Evolutionary conservation across 179 eudicot species (phyloP), one percentile per base, ranked within the genome.

Genomic region (Silene noctiflora): DNA sequence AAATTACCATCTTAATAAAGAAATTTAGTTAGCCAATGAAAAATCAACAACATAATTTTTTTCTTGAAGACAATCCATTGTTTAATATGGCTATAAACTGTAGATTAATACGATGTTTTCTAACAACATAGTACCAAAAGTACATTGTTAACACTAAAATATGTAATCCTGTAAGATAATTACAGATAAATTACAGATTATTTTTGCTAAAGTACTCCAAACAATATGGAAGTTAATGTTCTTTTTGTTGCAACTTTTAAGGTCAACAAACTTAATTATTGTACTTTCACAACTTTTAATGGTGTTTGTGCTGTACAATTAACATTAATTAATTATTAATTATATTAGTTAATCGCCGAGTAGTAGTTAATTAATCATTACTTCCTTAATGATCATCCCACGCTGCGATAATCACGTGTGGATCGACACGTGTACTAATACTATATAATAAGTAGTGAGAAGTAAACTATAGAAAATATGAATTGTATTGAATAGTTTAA

Each of bases 221-320:
- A 51, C 51, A 75, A 55, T 29, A 64, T 51, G 82, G 79, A 75
- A 71, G 59, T 75, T 71, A 69, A 63, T 63, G 25, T 42, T 46
- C 19, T 70, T 56, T 20, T 64, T 80, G 39, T 71, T 71, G 73
- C 63, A 35, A 75, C 76, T 39, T 80, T 60, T 76, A 39, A 76
- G 21, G 75, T 59, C 79, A 76, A 66, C 55, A 80, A 71, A 69
- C 74, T 71, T 76, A 61, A 71, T 76, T 24, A 42, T 75, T 65
- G 71, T 56, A 72, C 67, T 70, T 60, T 11, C 1, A 46, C n/a
- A 14, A 25, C 65, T 55, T 55, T 35, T 60, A 64, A 63, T 75
- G 58, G 72, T 78, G 72, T 33, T 11, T 33, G 16, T 35, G n/a
- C 42, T 39, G 10, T 33, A 67, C 21, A 31, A 29, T 21, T 69